These are phyloP conservation scores for Mangifera indica DNA, from an alignment of 345 rosid genomes.

Conservation along the genomic window DNA sequence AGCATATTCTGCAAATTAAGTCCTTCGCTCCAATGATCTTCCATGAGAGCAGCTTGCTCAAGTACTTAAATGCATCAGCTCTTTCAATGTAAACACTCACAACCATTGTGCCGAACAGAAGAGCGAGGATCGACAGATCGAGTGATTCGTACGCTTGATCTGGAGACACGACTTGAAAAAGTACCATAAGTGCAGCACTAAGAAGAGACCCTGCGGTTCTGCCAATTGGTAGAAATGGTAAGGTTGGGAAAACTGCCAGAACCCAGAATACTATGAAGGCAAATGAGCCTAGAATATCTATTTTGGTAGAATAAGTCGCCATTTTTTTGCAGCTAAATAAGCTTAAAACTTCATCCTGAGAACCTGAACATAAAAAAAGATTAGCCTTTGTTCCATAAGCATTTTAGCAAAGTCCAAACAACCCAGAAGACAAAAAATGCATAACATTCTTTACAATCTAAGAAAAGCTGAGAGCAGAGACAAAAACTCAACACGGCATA, in stretches of 20 bases:
- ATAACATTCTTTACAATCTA: no score
- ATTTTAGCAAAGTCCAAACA: no score
- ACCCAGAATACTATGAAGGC: constrained; percentile 82
- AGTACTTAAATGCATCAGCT: constrained; percentile 75
- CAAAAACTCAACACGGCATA: no score
- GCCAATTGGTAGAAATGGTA: constrained; percentile 74
- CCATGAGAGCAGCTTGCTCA: constrained; percentile 71
- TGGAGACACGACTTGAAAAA: constrained; percentile 61
- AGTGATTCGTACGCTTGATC: constrained; percentile 78
- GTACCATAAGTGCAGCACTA: constrained; percentile 84
- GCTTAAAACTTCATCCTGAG: no score
- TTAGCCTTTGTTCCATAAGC: no score
- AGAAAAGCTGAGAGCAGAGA: no score
- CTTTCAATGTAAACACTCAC: constrained; percentile 74
- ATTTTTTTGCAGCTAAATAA: constrained; percentile 13
- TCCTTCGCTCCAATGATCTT: constrained; percentile 72
- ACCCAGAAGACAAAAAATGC: no score
- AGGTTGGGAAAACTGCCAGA: constrained; percentile 76
- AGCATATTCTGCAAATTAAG: constrained; percentile 60
- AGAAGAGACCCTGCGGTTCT: constrained; percentile 86
- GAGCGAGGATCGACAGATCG: constrained; percentile 79
- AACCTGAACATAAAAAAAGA: no score
- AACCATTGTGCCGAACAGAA: constrained; percentile 88
- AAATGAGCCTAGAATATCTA: constrained; percentile 57
- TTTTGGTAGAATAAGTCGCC: constrained; percentile 51